A percentile compares a stretch with the other conserved stretches of the same genome.
Conservation (phyloP, 306 rosid species). For the Prunus davidiana region DNA sequence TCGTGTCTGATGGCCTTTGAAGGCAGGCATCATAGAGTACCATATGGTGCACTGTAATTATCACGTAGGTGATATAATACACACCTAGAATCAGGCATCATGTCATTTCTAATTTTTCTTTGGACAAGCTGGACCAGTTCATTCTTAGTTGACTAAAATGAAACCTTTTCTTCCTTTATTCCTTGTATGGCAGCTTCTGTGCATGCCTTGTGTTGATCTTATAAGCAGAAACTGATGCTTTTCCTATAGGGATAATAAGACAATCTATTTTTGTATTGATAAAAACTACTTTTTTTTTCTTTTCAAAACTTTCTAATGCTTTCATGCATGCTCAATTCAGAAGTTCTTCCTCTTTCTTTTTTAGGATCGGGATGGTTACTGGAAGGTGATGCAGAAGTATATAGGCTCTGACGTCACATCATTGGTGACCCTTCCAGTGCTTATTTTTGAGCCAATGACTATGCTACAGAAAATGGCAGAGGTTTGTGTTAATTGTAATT, state of each 20-base stretch:
- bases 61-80: background rate
- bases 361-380: constrained; percentile 89
- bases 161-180: background rate
- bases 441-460: constrained; percentile 95
- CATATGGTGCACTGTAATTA: background rate
- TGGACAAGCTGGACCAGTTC: background rate
- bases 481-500: constrained; percentile 43
- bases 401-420: constrained; percentile 85
- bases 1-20: background rate
- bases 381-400: constrained; percentile 91
- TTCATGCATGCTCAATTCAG: background rate
- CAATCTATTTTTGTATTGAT: too few relatives aligned
- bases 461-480: constrained; percentile 95
- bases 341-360: background rate
- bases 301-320: background rate
- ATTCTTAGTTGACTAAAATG: background rate
- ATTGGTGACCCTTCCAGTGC: constrained; percentile 86
- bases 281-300: too few relatives aligned
- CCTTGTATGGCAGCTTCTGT: background rate
- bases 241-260: background rate
- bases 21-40: background rate
- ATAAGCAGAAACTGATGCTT: background rate
- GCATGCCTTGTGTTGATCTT: background rate
- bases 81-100: background rate
- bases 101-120: background rate